These are phyloP conservation scores for Catharanthus roseus DNA, from an alignment of 257 asterid genomes.

Conservation along the genomic window DNA sequence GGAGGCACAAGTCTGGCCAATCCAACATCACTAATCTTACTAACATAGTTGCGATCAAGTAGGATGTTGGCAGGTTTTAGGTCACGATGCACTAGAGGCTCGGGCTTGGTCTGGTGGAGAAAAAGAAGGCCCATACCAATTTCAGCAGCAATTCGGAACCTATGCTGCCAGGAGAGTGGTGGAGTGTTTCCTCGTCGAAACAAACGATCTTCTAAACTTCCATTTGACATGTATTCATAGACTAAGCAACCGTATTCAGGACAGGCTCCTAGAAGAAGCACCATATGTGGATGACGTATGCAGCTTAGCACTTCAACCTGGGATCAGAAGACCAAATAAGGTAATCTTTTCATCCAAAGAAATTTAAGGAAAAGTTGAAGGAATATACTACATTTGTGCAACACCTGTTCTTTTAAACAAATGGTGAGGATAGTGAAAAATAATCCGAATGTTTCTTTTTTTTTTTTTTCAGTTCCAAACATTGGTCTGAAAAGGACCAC, in stretches of 20 bases:
- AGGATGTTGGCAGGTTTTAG: constrained; percentile 83
- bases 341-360: not conserved
- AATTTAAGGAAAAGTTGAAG: not conserved
- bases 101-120: constrained; percentile 92
- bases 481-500: not conserved
- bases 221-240: constrained; percentile 78
- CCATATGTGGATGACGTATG: constrained; percentile 96
- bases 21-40: constrained; percentile 89
- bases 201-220: constrained; percentile 87
- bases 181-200: constrained; percentile 59
- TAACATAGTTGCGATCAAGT: constrained; percentile 74
- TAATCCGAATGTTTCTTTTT: not conserved
- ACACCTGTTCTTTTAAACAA: not conserved
- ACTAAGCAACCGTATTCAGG: constrained; percentile 96
- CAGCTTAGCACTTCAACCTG: constrained; percentile 86
- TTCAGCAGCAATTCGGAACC: constrained; percentile 81
- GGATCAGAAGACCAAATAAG: not conserved
- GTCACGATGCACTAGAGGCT: constrained; percentile 90
- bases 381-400: not conserved
- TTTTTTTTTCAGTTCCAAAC: not conserved
- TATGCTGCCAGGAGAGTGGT: constrained; percentile 74
- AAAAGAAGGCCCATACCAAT: constrained; percentile 78
- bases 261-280: constrained; percentile 90
- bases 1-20: constrained; percentile 94
- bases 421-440: not conserved